Base-by-base conservation (phyloP, 2,329 filamentous ascomycete species). In the Aspergillus sergii region DNA sequence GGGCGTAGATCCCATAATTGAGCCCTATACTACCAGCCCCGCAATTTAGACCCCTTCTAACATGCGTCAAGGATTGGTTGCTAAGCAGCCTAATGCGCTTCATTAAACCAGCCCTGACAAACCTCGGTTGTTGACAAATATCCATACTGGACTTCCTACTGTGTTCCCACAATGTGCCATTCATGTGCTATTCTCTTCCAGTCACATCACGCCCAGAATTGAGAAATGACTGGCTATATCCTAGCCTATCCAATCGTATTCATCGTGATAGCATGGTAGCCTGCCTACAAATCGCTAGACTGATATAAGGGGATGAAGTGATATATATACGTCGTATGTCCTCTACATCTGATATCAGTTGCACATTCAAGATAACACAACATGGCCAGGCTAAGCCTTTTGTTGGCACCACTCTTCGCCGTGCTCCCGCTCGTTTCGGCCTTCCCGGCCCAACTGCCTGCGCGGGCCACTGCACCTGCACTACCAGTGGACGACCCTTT, bases 401-500 rank as follows among this genome's bases (percentile, higher is more conserved):
- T 62, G 36, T 48, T 66, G 30, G 32, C 58, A 11, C 53, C 54
- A 14, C 45, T 61, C 3, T 28, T 66, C 12, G 59, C 58, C 26
- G 5, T 54, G 16, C 12, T 59, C 4, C 26, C 46, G 16, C 21
- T 30, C 2, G 36, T 45, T 30, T 32, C 48, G 8, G 62, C 51
- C 19, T 26, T 58, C 51, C 58, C 68, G 43, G 28, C 21, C 21
- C 19, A 21, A 36, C 48, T 51, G 11, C 23, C 48, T 14, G 58
- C 55, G 28, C 41, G 36, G 21, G 59, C 51, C 14, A 41, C 46
- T 10, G 60, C 53, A 11, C 66, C 69, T 26, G 23, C 66, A 4
- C 62, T 66, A 8, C 72, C 72, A 0, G 51, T 63, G 14, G 65
- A 73, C 28, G 74, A 76, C 48, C 68, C 73, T 16, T 76, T 73